A percentile compares a stretch with the other conserved stretches of the same genome.
These are phyloP conservation scores for Candida fluviatilis DNA, from an alignment of 805 yeast genomes.

Conservation along the genomic window DNA sequence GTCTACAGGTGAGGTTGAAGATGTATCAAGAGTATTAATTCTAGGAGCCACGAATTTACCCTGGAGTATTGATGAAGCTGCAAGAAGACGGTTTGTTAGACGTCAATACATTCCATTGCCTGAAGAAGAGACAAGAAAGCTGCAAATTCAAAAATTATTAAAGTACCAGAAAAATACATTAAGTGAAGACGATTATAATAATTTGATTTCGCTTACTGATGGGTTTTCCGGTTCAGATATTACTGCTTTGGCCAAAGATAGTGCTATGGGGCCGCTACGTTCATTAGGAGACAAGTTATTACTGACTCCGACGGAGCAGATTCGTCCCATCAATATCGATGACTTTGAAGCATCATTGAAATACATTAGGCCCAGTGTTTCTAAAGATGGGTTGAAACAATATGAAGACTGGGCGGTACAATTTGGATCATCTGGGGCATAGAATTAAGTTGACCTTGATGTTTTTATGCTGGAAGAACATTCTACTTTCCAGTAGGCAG, in stretches of 20 bases:
- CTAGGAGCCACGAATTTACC: constrained; percentile 95
- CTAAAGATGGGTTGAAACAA: constrained; percentile 68
- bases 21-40: constrained; percentile 66
- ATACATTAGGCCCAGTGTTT: constrained; percentile 84
- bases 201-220: constrained; percentile 61
- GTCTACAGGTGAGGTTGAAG: constrained; percentile 40
- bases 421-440: constrained; percentile 88
- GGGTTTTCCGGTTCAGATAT: constrained; percentile 91
- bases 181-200: constrained; percentile 55
- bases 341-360: constrained; percentile 77
- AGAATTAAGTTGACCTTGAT: constrained; percentile 4
- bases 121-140: constrained; percentile 72
- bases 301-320: constrained; percentile 63
- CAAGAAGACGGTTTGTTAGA: constrained; percentile 86
- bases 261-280: constrained; percentile 96
- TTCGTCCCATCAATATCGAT: constrained; percentile 65
- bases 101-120: constrained; percentile 94
- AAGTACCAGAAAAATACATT: constrained; percentile 70
- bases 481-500: too few relatives aligned
- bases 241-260: constrained; percentile 91
- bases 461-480: background rate
- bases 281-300: constrained; percentile 82
- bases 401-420: constrained; percentile 87
- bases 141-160: constrained; percentile 66
- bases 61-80: constrained; percentile 97